Evolutionary conservation across 306 rosid genomes (phyloP).

Genomic region (Prinsepia uniflora): DNA sequence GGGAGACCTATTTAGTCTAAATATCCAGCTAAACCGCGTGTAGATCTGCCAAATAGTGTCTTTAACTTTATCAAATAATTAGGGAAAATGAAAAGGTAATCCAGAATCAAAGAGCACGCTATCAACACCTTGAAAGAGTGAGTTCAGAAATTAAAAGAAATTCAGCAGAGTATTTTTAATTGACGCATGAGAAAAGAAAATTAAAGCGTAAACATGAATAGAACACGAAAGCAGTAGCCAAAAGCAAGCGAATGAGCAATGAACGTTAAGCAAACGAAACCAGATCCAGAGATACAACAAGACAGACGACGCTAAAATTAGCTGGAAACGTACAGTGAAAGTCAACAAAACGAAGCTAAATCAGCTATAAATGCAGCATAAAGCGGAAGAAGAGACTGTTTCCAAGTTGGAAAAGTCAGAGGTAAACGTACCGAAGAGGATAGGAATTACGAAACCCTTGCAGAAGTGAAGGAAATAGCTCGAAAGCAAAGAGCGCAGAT

Average conservation of each 20-base stretch:
- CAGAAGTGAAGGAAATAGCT: background rate
- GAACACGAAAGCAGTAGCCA: background rate
- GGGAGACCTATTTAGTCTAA: background rate
- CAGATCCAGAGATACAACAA: conserved; percentile 21
- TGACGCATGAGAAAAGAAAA: background rate
- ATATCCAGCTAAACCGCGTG: background rate
- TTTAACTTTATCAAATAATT: background rate
- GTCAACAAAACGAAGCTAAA: conserved; percentile 19
- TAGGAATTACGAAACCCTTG: conserved; percentile 6
- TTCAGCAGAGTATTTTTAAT: background rate
- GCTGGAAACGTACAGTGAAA: background rate
- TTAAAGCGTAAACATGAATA: background rate
- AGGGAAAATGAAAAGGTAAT: background rate
- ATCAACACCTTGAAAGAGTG: background rate
- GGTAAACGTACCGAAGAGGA: conserved; percentile 34
- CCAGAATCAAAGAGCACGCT: background rate
- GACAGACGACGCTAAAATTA: conserved; percentile 12
- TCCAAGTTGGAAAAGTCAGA: conserved; percentile 16
- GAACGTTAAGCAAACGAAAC: background rate
- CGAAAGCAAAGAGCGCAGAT: conserved; percentile 31
- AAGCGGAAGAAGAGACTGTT: conserved; percentile 17
- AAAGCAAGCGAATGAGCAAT: background rate
- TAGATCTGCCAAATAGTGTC: background rate
- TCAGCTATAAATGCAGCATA: background rate
- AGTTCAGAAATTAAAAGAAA: background rate